phyloP scores from a whole-genome alignment of 179 eudicot genomes.

The Silene coronaria region DNA sequence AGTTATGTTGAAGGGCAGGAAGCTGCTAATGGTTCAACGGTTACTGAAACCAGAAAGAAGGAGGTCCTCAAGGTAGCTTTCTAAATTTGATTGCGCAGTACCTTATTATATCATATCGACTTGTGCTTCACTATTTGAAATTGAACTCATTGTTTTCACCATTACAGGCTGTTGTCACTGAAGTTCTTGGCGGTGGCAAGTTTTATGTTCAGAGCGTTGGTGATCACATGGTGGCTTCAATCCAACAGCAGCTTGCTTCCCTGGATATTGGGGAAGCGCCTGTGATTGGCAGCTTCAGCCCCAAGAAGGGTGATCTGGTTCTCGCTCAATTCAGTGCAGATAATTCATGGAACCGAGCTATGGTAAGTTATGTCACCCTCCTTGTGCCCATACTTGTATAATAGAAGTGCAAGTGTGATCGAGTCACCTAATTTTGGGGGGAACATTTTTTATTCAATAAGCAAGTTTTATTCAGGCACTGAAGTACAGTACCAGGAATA shows the following conservation, averaged over 20 bases:
- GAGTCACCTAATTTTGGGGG: neutral
- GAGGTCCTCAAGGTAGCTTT: conserved; percentile 68
- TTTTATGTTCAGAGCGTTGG: conserved; percentile 76
- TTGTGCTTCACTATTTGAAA: neutral
- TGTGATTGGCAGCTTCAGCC: conserved; percentile 64
- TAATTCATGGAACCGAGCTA: conserved; percentile 92
- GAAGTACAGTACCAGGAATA: neutral
- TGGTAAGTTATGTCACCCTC: conserved; percentile 43
- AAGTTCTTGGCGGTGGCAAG: conserved; percentile 77
- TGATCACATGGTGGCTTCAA: conserved; percentile 63
- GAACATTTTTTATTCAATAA: neutral
- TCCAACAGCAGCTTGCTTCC: conserved; percentile 82
- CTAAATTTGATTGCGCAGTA: neutral
- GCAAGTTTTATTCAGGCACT: neutral
- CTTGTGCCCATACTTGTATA: neutral
- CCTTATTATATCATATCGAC: neutral
- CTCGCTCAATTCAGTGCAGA: conserved; percentile 89
- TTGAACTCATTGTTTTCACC: neutral
- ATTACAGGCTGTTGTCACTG: conserved; percentile 69
- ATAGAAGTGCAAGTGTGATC: neutral
- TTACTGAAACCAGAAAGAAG: conserved; percentile 55
- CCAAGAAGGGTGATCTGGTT: conserved; percentile 82
- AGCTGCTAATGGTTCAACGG: conserved; percentile 52
- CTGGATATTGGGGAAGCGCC: conserved; percentile 70
- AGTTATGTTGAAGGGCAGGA: conserved; percentile 90